phyloP scores from a whole-genome alignment of 192 early-diverging fungal species.

The Coemansia sp. region DNA sequence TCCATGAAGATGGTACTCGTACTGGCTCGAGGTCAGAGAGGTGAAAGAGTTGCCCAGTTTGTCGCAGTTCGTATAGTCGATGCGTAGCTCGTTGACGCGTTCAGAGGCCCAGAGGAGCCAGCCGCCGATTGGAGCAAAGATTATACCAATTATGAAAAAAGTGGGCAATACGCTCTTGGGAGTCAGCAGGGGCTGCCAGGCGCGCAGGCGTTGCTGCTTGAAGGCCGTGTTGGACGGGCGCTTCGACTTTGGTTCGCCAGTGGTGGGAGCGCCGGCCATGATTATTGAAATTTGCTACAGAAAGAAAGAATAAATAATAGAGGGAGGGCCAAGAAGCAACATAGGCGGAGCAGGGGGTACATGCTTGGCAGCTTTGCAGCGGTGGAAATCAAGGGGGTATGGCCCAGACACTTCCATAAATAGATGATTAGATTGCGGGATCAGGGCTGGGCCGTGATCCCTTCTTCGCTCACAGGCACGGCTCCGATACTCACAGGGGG shows the following conservation, averaged over 20 bases:
- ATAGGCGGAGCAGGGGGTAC: too few species aligned
- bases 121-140: constrained; percentile 95
- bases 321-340: too few species aligned
- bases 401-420: too few species aligned
- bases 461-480: too few species aligned
- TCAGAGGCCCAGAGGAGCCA: constrained; percentile 84
- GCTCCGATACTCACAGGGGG: too few species aligned
- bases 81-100: constrained; percentile 77
- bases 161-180: constrained; percentile 97
- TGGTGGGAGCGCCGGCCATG: constrained; percentile 28
- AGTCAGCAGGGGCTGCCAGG: constrained; percentile 98
- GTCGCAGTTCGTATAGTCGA: constrained; percentile 92
- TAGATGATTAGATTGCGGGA: too few species aligned
- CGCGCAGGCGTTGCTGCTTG: constrained; percentile 98
- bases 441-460: too few species aligned
- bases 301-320: background rate
- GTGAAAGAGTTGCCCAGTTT: constrained; percentile 11
- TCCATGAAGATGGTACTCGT: constrained; percentile 42
- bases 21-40: constrained; percentile 7
- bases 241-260: constrained; percentile 31
- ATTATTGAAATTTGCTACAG: background rate
- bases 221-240: constrained; percentile 81
- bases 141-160: constrained; percentile 87
- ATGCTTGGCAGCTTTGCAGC: background rate
- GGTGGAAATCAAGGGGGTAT: too few species aligned